Base-by-base conservation (phyloP, 2,329 filamentous ascomycete genomes). In the Parascedosporium putredinis region DNA sequence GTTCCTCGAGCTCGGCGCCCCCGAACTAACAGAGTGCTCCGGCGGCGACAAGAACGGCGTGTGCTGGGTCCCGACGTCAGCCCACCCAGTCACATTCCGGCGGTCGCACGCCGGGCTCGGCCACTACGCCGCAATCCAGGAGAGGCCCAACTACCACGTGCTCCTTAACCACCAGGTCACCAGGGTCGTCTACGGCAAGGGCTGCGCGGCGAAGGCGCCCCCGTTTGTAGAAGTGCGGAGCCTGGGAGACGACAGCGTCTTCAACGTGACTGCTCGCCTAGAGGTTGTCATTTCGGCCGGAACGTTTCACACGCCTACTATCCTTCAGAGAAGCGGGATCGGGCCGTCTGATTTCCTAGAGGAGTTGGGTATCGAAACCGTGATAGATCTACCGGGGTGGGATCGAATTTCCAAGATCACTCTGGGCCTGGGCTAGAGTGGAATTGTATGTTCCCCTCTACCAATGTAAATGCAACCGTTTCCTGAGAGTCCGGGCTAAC, bases 361-460 rank as follows among this genome's bases (percentile, higher is more conserved):
- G 4, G 56, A 63, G 14, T 60, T 69, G 53, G 58, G 64, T 7
- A 75, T 78, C 24, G 53, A 64, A 0, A 55, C 73, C 0, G 55
- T 76, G 1, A 2, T 49, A 5, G 67, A 78, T 54, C 66, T 76
- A 1, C 76, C 76, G 0, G 78, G 76, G 76, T 83, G 12, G 79
- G 78, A 34, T 70, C 64, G 12, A 80, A 81, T 59, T 65, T 82
- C 23, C 69, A 78, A 58, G 76, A 82, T 57, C 73, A 73, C 8
- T 73, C 73, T 55, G 75, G 56, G 27, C 31, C 55, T 18, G 36
- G 42, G 10, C 50, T 53, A 40, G 48, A 51, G 23, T 53, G 51
- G 16, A 53, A 52, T 10, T 52, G 53, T 54, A 48, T 42, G 53
- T 47, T 4, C 18, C n/a, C 6, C 27, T 12, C 27, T 12, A 12